Percentiles rank a stretch among this genome's conserved stretches.
These are phyloP conservation scores for Thozetella sp. DNA, from an alignment of 495 filamentous ascomycete species.

Conservation along the genomic window DNA sequence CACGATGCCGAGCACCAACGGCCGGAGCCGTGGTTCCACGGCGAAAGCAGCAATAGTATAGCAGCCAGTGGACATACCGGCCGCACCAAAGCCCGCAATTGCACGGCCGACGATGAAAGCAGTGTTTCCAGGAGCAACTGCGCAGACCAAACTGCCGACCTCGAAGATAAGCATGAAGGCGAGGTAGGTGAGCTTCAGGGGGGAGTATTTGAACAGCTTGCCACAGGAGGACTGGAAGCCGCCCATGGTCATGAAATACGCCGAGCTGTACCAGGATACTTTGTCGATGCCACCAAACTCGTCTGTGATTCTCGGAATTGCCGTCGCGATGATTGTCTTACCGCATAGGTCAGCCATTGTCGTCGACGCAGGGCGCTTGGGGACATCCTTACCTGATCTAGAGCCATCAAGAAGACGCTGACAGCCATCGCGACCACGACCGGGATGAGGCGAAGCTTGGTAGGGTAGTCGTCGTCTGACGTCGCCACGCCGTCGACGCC, in stretches of 20 bases:
- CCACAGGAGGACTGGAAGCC: slow-evolving; percentile 29
- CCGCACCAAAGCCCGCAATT: slow-evolving; percentile 49
- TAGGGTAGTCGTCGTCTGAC: neutral
- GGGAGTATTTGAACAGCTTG: slow-evolving; percentile 28
- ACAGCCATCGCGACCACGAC: slow-evolving; percentile 37
- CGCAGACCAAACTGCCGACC: slow-evolving; percentile 53
- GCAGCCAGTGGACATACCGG: slow-evolving; percentile 29
- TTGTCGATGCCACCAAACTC: slow-evolving; percentile 43
- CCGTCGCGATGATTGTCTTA: slow-evolving; percentile 43
- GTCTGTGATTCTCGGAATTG: slow-evolving; percentile 37
- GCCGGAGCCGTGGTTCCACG: slow-evolving; percentile 38
- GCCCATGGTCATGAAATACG: slow-evolving; percentile 28
- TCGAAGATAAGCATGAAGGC: slow-evolving; percentile 45
- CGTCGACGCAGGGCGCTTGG: neutral
- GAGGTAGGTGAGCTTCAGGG: slow-evolving; percentile 39
- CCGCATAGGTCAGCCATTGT: neutral
- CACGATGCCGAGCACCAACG: slow-evolving; percentile 41
- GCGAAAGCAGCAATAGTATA: slow-evolving; percentile 39
- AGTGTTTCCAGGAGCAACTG: slow-evolving; percentile 46
- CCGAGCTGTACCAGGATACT: slow-evolving; percentile 46
- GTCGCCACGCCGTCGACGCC: neutral
- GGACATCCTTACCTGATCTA: slow-evolving; percentile 49
- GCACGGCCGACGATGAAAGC: slow-evolving; percentile 57
- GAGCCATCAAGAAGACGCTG: slow-evolving; percentile 39
- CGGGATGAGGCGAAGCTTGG: slow-evolving; percentile 13